Conservation (phyloP, 176 grass and related monocot genomes). For the Phragmites australis region DNA sequence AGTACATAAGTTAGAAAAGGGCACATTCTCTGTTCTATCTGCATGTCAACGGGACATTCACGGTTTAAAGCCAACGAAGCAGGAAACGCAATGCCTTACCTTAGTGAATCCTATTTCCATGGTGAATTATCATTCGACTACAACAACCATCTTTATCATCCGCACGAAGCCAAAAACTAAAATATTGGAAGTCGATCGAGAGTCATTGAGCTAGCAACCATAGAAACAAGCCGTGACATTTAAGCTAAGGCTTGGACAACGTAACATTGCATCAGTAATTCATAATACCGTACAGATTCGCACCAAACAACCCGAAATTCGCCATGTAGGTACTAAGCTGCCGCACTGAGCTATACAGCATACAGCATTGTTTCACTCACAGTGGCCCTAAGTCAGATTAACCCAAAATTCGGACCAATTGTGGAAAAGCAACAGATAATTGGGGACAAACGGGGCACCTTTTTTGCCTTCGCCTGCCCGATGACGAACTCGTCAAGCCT, state of each 20-base stretch:
- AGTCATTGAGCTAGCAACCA: background rate
- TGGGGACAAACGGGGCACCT: constrained; percentile 53
- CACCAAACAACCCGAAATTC: constrained; percentile 24
- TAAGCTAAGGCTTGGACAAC: background rate
- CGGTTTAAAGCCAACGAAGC: background rate
- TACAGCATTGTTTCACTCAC: background rate
- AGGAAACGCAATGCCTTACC: background rate
- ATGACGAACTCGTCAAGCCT: constrained; percentile 90
- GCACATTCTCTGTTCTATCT: constrained; percentile 16
- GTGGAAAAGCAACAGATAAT: constrained; percentile 1
- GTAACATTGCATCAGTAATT: background rate
- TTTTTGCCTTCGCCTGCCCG: constrained; percentile 84
- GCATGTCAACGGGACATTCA: background rate
- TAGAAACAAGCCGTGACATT: background rate
- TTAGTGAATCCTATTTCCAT: background rate
- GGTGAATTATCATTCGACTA: background rate
- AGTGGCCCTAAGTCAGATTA: background rate
- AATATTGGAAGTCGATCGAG: background rate
- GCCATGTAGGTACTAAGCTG: background rate
- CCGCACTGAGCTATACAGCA: background rate
- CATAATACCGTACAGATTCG: constrained; percentile 2
- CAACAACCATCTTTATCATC: background rate
- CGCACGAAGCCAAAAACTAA: background rate
- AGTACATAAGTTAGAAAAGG: background rate
- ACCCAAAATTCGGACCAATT: constrained; percentile 18